Evolutionary conservation across 2,329 filamentous ascomycete genomes (phyloP).

Genomic region (Exophiala bonariae): DNA sequence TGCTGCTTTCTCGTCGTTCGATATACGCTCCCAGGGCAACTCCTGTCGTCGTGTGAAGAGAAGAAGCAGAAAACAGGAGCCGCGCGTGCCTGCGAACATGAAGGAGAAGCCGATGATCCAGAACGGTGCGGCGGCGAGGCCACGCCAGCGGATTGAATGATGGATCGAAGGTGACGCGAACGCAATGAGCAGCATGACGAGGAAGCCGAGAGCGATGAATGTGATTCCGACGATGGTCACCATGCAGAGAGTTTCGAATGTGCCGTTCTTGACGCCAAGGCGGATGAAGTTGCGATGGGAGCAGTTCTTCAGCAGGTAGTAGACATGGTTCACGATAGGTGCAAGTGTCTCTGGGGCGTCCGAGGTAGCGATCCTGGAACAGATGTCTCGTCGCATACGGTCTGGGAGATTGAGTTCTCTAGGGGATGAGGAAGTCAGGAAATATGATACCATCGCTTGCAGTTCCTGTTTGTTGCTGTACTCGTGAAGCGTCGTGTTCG

Average conservation of each 20-base stretch:
- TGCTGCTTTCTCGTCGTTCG: slow-evolving; percentile 5
- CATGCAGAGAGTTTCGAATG: slow-evolving; percentile 23
- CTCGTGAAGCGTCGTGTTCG: not conserved
- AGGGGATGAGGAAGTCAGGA: slow-evolving; percentile 10
- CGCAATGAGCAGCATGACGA: slow-evolving; percentile 17
- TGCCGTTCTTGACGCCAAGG: slow-evolving; percentile 22
- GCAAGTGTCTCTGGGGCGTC: slow-evolving; percentile 8
- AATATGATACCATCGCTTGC: slow-evolving; percentile 6
- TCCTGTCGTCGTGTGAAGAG: slow-evolving; percentile 22
- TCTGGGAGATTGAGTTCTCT: slow-evolving; percentile 19
- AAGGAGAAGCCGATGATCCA: slow-evolving; percentile 16
- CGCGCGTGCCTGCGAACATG: slow-evolving; percentile 17
- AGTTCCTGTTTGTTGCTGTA: slow-evolving; percentile 13
- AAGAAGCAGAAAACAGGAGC: slow-evolving; percentile 19
- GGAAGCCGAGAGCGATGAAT: slow-evolving; percentile 12
- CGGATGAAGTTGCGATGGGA: slow-evolving; percentile 24
- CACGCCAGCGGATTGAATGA: slow-evolving; percentile 18
- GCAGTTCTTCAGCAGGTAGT: slow-evolving; percentile 22
- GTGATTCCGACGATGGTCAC: slow-evolving; percentile 20
- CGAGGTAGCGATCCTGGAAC: slow-evolving; percentile 7
- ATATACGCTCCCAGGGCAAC: slow-evolving; percentile 18
- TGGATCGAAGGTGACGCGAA: slow-evolving; percentile 22
- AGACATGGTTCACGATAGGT: slow-evolving; percentile 19
- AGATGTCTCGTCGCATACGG: slow-evolving; percentile 11
- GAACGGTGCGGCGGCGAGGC: slow-evolving; percentile 15